Base-by-base conservation (phyloP, 495 filamentous ascomycete species). In the Penicillium pancosmium region DNA sequence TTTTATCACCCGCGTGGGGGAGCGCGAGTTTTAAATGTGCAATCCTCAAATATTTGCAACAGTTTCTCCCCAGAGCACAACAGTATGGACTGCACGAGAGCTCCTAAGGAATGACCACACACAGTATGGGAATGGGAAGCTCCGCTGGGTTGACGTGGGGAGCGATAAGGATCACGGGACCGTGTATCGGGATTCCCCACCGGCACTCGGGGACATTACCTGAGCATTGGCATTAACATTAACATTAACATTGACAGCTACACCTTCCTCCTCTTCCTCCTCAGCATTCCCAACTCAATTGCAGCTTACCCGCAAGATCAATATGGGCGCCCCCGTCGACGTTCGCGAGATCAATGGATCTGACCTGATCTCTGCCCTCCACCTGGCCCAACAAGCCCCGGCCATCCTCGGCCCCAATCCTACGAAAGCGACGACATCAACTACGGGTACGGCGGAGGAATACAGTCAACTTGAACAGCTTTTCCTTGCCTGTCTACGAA, bases 381-480 rank as follows among this genome's bases (percentile, higher is more conserved):
- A 79, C 55, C 79, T 91, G 40, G 90, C 94, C 11, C 91, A 93
- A 66, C 85, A 91, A 74, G 90, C 93, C 54, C 87, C 90, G 1
- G 61, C 69, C 25, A 80, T 94, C 59, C 82, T 96, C 50, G 74
- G 76, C 52, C 78, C 70, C 46, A 74, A 78, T 34, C 72, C 81
- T 31, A 71, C 78, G 4, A 77, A 76, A 52, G 84, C 80, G n/a
- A 62, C 80, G 23, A 49, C 63, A 8, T 53, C 55, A n/a, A 58
- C 63, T 16, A 18, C 56, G 34, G 92, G 96, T 65, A 85, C 86
- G 1, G 81, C 88, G 41, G 91, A 93, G 57, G 77, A 87, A 68
- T 98, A 92, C 90, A 78, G 81, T 4, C 80, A 75, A n/a, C 87
- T 92, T 67, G 94, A 98, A 72, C 91, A 93, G 68, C 82, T 97